These are phyloP conservation scores for Picochlorum sp. DNA, from an alignment of 139 green algal species.

Conservation along the genomic window DNA sequence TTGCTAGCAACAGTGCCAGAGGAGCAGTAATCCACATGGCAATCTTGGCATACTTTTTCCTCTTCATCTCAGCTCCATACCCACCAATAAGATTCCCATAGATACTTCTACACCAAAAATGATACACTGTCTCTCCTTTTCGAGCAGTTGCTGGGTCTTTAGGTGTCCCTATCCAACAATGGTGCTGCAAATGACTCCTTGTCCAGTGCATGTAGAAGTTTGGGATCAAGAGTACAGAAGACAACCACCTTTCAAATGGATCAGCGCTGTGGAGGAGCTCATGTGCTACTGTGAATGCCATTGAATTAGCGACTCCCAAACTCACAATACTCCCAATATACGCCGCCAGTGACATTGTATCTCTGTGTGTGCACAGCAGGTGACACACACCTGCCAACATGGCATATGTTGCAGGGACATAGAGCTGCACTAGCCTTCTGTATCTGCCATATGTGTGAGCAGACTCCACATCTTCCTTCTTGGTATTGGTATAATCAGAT, in stretches of 20 bases:
- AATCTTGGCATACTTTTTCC: slow-evolving; percentile 13
- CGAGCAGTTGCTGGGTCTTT: slow-evolving; percentile 40
- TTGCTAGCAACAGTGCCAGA: slow-evolving; percentile 7
- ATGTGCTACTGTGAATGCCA: slow-evolving; percentile 37
- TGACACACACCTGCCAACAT: slow-evolving; percentile 12
- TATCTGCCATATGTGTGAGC: slow-evolving; percentile 1
- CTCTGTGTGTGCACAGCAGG: slow-evolving; percentile 12
- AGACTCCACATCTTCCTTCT: slow-evolving; percentile 9
- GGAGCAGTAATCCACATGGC: slow-evolving; percentile 23
- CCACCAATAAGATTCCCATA: slow-evolving; percentile 30
- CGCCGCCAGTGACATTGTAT: slow-evolving; percentile 12
- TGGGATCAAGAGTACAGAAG: slow-evolving; percentile 29
- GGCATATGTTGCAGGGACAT: slow-evolving; percentile 14
- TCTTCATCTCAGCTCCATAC: slow-evolving; percentile 12
- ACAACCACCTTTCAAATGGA: slow-evolving; percentile 22
- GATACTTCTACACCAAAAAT: slow-evolving; percentile 40
- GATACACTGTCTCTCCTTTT: slow-evolving; percentile 40
- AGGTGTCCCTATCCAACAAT: slow-evolving; percentile 39
- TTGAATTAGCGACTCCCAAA: slow-evolving; percentile 14
- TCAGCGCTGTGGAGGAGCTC: slow-evolving; percentile 32
- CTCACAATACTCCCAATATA: slow-evolving; percentile 5
- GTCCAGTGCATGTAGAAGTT: slow-evolving; percentile 48
- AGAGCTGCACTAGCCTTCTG: slow-evolving; percentile 15
- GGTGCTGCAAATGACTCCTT: slow-evolving; percentile 40
- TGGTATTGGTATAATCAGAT: slow-evolving; percentile 12